Percentiles rank a stretch among this genome's conserved stretches.
These are phyloP conservation scores for Tricholoma sp. DNA, from an alignment of 768 basidiomycete genomes.

Conservation along the genomic window DNA sequence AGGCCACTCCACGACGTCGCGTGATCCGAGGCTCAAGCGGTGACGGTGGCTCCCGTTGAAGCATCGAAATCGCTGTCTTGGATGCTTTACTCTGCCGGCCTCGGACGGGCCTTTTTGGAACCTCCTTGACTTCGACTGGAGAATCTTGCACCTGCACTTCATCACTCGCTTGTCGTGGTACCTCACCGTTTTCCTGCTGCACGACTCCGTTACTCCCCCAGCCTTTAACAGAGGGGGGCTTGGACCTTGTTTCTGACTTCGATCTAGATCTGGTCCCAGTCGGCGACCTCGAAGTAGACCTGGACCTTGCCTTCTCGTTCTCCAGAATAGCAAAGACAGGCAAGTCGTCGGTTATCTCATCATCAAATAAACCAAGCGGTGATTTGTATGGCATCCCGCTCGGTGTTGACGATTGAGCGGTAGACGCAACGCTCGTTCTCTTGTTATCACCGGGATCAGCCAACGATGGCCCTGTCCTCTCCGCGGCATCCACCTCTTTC, in stretches of 20 bases:
- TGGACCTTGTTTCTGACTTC: background rate
- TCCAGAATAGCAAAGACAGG: slow-evolving; percentile 4
- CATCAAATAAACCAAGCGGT: slow-evolving; percentile 19
- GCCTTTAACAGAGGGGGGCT: background rate
- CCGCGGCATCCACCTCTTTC: slow-evolving; percentile 1
- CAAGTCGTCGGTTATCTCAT: slow-evolving; percentile 16
- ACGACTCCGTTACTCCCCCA: background rate
- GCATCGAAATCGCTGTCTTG: slow-evolving; percentile 5
- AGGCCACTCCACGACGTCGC: background rate
- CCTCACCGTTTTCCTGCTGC: background rate
- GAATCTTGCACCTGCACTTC: background rate
- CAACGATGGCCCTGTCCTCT: background rate
- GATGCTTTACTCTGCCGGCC: slow-evolving; percentile 9
- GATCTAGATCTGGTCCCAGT: background rate
- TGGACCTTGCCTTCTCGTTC: slow-evolving; percentile 6
- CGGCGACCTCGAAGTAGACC: background rate
- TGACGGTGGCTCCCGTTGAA: background rate
- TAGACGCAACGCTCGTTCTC: background rate
- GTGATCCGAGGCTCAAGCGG: background rate
- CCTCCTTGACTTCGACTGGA: background rate
- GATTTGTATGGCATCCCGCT: slow-evolving; percentile 7
- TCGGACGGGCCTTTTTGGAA: background rate
- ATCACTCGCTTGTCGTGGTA: background rate
- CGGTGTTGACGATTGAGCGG: slow-evolving; percentile 1
- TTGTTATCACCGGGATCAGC: slow-evolving; percentile 1